Evolutionary conservation across 768 basidiomycete genomes (phyloP).

Genomic region (Astraeus odoratus): DNA sequence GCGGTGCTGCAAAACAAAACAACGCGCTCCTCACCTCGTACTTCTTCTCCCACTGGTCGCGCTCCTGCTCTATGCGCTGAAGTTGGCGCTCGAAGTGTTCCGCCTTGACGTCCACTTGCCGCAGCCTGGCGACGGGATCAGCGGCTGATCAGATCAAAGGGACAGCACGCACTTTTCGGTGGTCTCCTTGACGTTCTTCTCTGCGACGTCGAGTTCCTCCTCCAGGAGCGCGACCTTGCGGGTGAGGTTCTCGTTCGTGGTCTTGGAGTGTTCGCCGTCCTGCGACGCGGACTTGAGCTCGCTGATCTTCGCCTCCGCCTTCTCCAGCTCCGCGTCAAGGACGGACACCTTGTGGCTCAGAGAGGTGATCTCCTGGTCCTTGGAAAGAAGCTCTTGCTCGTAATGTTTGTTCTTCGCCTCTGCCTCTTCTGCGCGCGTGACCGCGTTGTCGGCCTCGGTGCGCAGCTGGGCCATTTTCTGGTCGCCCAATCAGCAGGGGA

Average conservation of each 20-base stretch:
- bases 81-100: constrained; percentile 97
- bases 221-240: constrained; percentile 90
- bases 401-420: constrained; percentile 77
- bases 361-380: constrained; percentile 83
- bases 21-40: constrained; percentile 62
- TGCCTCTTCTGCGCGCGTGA: constrained; percentile 79
- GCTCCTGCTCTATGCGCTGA: constrained; percentile 78
- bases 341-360: constrained; percentile 63
- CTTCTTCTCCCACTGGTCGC: constrained; percentile 92
- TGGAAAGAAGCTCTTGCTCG: constrained; percentile 67
- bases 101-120: constrained; percentile 97
- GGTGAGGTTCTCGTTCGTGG: constrained; percentile 61
- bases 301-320: constrained; percentile 56
- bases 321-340: constrained; percentile 63
- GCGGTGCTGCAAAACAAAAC: neutral
- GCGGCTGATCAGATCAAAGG: constrained; percentile 6
- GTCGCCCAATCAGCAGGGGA: neutral
- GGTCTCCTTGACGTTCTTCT: constrained; percentile 95
- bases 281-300: constrained; percentile 58
- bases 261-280: constrained; percentile 66
- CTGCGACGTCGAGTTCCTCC: constrained; percentile 91
- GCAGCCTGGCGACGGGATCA: constrained; percentile 49
- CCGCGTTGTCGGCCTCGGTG: constrained; percentile 74
- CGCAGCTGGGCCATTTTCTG: constrained; percentile 78
- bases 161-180: constrained; percentile 77